phyloP scores from a whole-genome alignment of 441 rosid species.

The Pelargonium myrrhifolium region DNA sequence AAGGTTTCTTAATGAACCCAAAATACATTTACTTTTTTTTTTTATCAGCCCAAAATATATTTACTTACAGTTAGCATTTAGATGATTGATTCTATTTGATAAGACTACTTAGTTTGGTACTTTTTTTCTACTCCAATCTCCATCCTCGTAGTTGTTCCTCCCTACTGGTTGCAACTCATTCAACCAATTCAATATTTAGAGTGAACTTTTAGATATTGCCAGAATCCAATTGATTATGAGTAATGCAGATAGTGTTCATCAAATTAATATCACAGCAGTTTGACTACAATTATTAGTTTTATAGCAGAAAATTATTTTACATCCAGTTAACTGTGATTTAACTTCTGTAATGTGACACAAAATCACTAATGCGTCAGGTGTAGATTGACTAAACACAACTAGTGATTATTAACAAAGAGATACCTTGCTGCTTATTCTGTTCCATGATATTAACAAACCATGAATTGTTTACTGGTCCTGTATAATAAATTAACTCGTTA shows the following conservation, averaged over 20 bases:
- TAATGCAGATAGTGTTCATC: neutral
- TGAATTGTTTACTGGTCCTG: constrained; percentile 74
- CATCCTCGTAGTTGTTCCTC: neutral
- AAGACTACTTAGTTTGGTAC: neutral
- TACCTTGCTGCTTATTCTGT: constrained; percentile 79
- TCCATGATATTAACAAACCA: constrained; percentile 64
- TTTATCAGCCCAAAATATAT: no score
- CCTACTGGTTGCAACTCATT: neutral
- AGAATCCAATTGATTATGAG: neutral
- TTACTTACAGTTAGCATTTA: neutral
- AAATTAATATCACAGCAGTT: no score
- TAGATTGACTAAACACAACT: neutral
- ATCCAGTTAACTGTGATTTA: neutral
- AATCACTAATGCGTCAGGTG: neutral
- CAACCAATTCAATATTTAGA: neutral
- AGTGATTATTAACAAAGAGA: neutral
- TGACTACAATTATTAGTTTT: neutral
- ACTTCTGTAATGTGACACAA: neutral
- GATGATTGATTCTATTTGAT: neutral
- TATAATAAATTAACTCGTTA: constrained; percentile 25
- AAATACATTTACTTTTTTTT: no score
- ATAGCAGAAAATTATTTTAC: neutral
- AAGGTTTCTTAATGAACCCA: no score
- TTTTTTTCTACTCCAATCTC: neutral
- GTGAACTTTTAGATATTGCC: neutral